Conservation (phyloP, 148 eudicot species). For the Rhododendron kiyosumense region DNA sequence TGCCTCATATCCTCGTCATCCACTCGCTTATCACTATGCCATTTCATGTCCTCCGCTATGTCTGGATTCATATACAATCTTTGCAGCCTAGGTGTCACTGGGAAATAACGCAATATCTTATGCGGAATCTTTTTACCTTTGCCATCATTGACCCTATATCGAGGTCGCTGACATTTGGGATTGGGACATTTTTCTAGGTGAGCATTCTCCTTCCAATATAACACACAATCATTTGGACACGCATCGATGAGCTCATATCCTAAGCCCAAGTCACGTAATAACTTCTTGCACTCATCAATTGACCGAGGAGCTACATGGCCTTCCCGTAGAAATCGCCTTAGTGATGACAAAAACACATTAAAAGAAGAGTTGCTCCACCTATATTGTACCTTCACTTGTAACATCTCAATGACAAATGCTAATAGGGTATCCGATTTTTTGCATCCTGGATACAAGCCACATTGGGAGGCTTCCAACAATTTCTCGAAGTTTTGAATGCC, state of each 20-base stretch:
- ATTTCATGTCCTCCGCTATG: slow-evolving; percentile 4
- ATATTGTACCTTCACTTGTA: neutral
- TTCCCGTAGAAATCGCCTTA: neutral
- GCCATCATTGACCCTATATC: neutral
- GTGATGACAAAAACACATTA: neutral
- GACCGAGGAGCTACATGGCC: neutral
- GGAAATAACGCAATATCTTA: neutral
- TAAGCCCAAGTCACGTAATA: neutral
- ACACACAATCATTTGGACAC: neutral
- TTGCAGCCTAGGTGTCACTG: neutral
- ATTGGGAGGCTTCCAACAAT: neutral
- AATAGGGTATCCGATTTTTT: neutral
- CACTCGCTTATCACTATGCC: neutral
- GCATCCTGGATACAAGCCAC: neutral
- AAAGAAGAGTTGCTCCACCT: neutral
- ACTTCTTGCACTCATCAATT: neutral
- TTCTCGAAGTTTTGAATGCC: neutral
- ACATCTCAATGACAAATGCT: neutral
- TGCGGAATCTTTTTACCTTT: neutral
- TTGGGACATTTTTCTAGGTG: neutral
- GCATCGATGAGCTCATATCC: neutral
- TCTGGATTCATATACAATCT: neutral
- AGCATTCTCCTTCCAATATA: neutral
- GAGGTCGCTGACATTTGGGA: neutral
- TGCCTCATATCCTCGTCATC: neutral